A percentile compares a stretch with the other conserved stretches of the same genome.
These are phyloP conservation scores for Gonium pectorale DNA, from an alignment of 139 green algal species.

Conservation along the genomic window DNA sequence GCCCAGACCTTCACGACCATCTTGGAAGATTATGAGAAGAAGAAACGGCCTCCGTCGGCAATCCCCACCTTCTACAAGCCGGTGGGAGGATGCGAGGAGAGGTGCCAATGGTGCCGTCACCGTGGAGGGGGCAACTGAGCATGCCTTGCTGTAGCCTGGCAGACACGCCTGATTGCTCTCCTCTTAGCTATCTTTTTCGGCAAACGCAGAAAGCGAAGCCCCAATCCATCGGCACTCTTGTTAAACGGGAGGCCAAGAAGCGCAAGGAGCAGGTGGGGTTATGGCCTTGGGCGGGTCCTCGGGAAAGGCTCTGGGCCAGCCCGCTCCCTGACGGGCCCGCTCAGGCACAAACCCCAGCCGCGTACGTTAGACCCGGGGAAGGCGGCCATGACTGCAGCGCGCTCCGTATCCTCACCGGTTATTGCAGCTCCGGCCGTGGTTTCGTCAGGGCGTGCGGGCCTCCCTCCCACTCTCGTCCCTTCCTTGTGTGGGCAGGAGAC, in stretches of 20 bases:
- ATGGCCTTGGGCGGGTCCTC: background rate
- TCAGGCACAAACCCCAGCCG: no score
- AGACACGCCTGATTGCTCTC: no score
- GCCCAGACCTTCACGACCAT: constrained; percentile 10
- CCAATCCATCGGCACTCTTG: constrained; percentile 3
- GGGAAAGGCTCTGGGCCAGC: background rate
- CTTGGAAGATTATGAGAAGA: constrained; percentile 9
- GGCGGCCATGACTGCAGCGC: no score
- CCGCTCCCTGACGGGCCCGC: background rate
- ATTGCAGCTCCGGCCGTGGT: no score
- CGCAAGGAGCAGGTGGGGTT: constrained; percentile 55
- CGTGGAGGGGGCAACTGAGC: background rate
- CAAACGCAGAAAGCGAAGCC: constrained; percentile 52
- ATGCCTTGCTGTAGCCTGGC: background rate
- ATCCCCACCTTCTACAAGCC: constrained; percentile 58
- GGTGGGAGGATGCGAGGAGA: background rate
- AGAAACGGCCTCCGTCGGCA: background rate
- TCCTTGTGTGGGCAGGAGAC: no score
- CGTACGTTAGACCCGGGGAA: no score
- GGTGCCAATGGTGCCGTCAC: background rate
- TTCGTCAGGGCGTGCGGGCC: no score
- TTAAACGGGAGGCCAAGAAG: constrained; percentile 46
- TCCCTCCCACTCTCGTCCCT: no score
- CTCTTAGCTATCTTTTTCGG: no score
- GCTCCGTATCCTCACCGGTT: no score